phyloP scores from a whole-genome alignment of 2,329 filamentous ascomycete genomes.

The Curvularia eragrostidis region DNA sequence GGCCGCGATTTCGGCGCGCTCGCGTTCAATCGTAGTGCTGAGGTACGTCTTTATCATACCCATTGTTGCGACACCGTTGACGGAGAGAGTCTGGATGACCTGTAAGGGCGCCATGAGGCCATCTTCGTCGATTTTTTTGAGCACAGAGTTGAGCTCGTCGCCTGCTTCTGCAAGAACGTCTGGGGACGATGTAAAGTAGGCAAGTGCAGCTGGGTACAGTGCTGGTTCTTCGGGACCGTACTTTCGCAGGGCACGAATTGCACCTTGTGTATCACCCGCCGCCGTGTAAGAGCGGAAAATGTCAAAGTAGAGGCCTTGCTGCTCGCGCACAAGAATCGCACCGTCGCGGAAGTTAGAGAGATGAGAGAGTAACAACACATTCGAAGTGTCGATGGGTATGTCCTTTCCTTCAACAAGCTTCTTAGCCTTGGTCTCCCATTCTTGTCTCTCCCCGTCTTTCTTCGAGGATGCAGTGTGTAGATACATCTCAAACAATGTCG shows the following conservation, averaged over 20 bases:
- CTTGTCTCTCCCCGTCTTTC: conserved; percentile 71
- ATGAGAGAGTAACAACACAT: conserved; percentile 90
- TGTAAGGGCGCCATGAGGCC: conserved; percentile 94
- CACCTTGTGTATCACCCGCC: conserved; percentile 87
- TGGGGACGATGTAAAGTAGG: conserved; percentile 89
- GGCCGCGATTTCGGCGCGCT: conserved; percentile 82
- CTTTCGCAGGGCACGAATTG: conserved; percentile 86
- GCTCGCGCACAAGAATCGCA: conserved; percentile 90
- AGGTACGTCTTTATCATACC: conserved; percentile 96
- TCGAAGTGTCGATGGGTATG: conserved; percentile 88
- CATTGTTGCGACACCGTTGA: conserved; percentile 88
- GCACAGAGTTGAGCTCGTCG: conserved; percentile 77
- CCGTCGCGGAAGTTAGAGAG: conserved; percentile 89
- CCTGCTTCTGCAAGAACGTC: conserved; percentile 85
- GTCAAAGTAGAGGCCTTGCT: conserved; percentile 88
- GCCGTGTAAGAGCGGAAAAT: conserved; percentile 97
- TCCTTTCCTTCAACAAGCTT: conserved; percentile 82
- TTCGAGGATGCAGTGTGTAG: conserved; percentile 83
- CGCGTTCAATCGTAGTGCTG: conserved; percentile 83
- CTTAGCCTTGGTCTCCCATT: conserved; percentile 92
- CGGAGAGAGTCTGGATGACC: conserved; percentile 88
- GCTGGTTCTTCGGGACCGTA: conserved; percentile 92
- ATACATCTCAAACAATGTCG: conserved; percentile 98
- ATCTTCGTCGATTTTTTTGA: conserved; percentile 87
- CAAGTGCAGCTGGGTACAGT: conserved; percentile 87